Percentiles rank a stretch among this genome's conserved stretches.
phyloP scores from a whole-genome alignment of 2,329 filamentous ascomycete genomes.

The Fusarium sulawesiense region DNA sequence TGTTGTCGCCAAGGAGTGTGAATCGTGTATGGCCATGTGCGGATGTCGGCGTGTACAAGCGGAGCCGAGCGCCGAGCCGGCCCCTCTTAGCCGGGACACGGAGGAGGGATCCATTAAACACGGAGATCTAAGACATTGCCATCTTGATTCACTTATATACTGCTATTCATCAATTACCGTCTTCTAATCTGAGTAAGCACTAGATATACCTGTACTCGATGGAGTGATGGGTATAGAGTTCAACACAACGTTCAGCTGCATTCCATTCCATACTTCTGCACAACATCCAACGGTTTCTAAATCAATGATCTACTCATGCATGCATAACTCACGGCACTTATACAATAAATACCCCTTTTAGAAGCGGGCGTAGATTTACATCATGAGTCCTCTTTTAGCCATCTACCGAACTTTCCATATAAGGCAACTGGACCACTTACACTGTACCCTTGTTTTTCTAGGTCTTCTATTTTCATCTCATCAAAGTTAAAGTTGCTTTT shows the following conservation, averaged over 20 bases:
- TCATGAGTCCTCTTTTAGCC: constrained; percentile 5
- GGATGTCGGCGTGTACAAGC: constrained; percentile 28
- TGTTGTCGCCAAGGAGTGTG: constrained; percentile 10
- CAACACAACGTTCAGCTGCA: neutral
- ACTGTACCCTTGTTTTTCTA: neutral
- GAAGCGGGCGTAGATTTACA: neutral
- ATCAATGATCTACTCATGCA: constrained; percentile 14
- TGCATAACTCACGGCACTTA: constrained; percentile 19
- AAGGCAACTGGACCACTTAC: constrained; percentile 6
- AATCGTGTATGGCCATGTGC: constrained; percentile 11
- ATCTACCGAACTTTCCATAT: constrained; percentile 23
- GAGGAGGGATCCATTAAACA: constrained; percentile 6
- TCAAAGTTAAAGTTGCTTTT: neutral
- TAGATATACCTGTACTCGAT: neutral
- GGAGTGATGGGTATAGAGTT: neutral
- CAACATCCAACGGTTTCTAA: neutral
- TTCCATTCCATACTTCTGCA: neutral
- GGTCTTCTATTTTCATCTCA: neutral
- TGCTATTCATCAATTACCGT: too few relatives aligned
- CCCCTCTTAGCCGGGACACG: constrained; percentile 24
- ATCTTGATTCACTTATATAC: neutral
- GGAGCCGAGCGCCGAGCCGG: constrained; percentile 27
- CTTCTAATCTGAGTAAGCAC: neutral
- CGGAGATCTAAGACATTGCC: constrained; percentile 6
- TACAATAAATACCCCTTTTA: constrained; percentile 1